Conservation (phyloP, 331 rosid genomes). For the Prunus yedoensis region DNA sequence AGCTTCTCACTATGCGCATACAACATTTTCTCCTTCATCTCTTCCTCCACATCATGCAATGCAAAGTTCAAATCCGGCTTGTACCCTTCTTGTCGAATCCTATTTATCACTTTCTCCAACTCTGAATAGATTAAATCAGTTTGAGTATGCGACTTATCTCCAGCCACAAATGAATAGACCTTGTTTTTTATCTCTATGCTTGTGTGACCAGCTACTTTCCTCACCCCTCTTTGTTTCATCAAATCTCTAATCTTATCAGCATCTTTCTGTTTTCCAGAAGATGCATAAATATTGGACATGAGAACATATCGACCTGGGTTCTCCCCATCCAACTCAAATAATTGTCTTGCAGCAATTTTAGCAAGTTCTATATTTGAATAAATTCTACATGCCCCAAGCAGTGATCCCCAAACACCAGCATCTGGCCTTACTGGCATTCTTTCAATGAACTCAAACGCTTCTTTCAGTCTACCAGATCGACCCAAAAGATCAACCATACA, state of each 20-base stretch:
- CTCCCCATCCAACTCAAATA: slow-evolving; percentile 44
- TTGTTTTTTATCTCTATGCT: slow-evolving; percentile 40
- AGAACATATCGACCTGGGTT: slow-evolving; percentile 55
- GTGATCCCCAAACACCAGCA: slow-evolving; percentile 57
- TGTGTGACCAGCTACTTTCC: slow-evolving; percentile 47
- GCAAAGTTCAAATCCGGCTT: slow-evolving; percentile 44
- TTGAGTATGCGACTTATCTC: slow-evolving; percentile 39
- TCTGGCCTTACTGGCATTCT: slow-evolving; percentile 49
- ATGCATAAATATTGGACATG: slow-evolving; percentile 48
- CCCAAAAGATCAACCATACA: slow-evolving; percentile 59
- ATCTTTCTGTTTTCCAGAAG: slow-evolving; percentile 38
- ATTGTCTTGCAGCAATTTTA: slow-evolving; percentile 36
- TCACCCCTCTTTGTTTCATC: slow-evolving; percentile 45
- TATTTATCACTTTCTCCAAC: slow-evolving; percentile 40
- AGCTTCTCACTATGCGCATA: slow-evolving; percentile 48
- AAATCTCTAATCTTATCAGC: slow-evolving; percentile 40
- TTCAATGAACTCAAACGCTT: slow-evolving; percentile 43
- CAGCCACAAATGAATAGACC: slow-evolving; percentile 42
- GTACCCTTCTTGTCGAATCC: slow-evolving; percentile 44
- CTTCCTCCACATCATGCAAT: slow-evolving; percentile 46
- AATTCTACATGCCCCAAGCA: slow-evolving; percentile 53
- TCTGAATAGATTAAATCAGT: slow-evolving; percentile 36
- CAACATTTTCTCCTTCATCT: slow-evolving; percentile 44
- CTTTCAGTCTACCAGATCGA: slow-evolving; percentile 45
- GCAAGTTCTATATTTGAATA: slow-evolving; percentile 46